Base-by-base conservation (phyloP, 2,329 filamentous ascomycete species). In the Neonectria ditissima region DNA sequence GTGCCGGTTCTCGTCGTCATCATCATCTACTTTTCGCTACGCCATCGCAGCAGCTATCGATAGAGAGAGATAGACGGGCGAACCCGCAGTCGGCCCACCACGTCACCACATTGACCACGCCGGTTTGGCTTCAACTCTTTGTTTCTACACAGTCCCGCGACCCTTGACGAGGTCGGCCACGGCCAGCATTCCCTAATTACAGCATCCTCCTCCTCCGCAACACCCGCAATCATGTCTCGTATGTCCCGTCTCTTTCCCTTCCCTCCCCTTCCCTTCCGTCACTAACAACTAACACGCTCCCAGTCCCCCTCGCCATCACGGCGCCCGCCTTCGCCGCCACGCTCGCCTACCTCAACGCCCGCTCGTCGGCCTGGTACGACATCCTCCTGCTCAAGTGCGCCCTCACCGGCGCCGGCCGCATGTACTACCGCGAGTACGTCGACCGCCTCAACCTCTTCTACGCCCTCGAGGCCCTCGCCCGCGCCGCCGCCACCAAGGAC, bases 321-420 rank as follows among this genome's bases (percentile, higher is more conserved):
- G 80, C 85, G 28, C 88, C 91, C 18, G 90, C 90, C 16, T 85
- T 87, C 47, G 84, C 86, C 30, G 91, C 91, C 5, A 84, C 86
- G 4, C 80, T 91, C n/a, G 91, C 92, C 32, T 97, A 97, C 76
- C 78, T 95, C 70, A 93, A 96, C 74, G 93, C 91, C 44, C 89
- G 87, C 75, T 85, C 84, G 62, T 84, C 86, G 7, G 70, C 94
- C 47, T 89, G 83, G 75, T 89, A 92, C 75, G 93, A 97, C 77
- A 76, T 82, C 45, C 75, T 79, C 8, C 76, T 94, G 16, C 72
- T 95, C n/a, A 82, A 80, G 34, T 83, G 84, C 55, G 77, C 87
- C 41, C 39, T 87, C 13, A 83, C 82, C 30, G 78, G 84, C 18
- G 70, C 80, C 13, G 65, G 84, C 43, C 79, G 78, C 18, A 76